These are phyloP conservation scores for Ophiosphaerella korrae DNA, from an alignment of 2,329 filamentous ascomycete genomes.

Conservation along the genomic window DNA sequence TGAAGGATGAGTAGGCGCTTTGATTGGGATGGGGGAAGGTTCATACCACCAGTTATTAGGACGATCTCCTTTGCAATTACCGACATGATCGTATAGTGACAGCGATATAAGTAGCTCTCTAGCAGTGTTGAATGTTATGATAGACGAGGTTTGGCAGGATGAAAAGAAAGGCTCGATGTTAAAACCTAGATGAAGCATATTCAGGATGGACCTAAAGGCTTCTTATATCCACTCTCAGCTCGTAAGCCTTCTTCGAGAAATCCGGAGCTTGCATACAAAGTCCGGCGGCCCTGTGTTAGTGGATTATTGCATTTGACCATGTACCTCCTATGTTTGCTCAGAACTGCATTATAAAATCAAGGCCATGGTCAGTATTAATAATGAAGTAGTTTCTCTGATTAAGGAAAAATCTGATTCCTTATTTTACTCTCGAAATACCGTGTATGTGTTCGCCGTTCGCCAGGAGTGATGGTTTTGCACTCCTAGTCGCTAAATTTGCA, in stretches of 20 bases:
- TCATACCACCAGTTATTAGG: conserved; percentile 45
- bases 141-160: too few relatives aligned
- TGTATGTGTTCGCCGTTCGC: too few relatives aligned
- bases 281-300: not conserved
- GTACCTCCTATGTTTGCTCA: too few relatives aligned
- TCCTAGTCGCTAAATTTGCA: not conserved
- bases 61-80: conserved; percentile 35
- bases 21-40: not conserved
- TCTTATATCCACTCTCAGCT: not conserved
- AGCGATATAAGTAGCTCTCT: not conserved
- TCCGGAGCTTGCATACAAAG: not conserved
- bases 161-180: too few relatives aligned
- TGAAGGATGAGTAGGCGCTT: not conserved
- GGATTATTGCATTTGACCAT: not conserved
- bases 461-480: not conserved
- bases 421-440: too few relatives aligned
- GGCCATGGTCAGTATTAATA: too few relatives aligned
- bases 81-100: conserved; percentile 12
- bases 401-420: too few relatives aligned
- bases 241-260: not conserved
- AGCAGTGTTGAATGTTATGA: too few relatives aligned
- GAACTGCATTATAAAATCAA: too few relatives aligned
- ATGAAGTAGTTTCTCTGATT: too few relatives aligned
- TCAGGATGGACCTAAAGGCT: too few relatives aligned
- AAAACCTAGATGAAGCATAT: too few relatives aligned